Evolutionary conservation across 176 grass and related monocot genomes (phyloP).

Genomic region (Carex kokanica): DNA sequence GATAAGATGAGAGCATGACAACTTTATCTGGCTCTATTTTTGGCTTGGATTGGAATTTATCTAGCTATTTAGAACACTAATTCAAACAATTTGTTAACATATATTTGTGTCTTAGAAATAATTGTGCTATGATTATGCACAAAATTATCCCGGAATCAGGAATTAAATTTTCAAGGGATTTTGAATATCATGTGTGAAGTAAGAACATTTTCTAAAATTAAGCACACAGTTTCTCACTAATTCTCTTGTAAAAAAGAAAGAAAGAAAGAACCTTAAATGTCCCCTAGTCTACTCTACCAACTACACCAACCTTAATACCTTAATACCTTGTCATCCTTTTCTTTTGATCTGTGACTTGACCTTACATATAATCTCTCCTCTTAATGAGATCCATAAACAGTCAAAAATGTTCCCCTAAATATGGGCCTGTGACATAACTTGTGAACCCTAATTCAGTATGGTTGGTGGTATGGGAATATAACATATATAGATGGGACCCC

Average conservation of each 20-base stretch:
- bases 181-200: slow-evolving; percentile 4
- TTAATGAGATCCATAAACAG: not conserved
- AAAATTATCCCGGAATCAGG: too few species aligned
- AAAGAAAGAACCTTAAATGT: not conserved
- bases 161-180: not conserved
- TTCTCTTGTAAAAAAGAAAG: not conserved
- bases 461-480: not conserved
- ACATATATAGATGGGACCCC: slow-evolving; percentile 9
- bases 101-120: too few species aligned
- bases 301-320: not conserved
- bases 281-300: not conserved
- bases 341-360: too few species aligned
- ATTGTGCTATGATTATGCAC: too few species aligned
- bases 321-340: not conserved
- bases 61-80: too few species aligned
- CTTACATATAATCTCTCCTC: not conserved
- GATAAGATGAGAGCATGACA: not conserved
- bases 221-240: not conserved
- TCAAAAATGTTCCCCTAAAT: slow-evolving; percentile 10
- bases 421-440: slow-evolving; percentile 9
- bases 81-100: too few species aligned
- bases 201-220: not conserved
- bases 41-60: not conserved
- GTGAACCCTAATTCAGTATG: slow-evolving; percentile 22
- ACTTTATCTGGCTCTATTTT: not conserved